phyloP scores from a whole-genome alignment of 768 basidiomycete genomes.

The Rickenella mellea region DNA sequence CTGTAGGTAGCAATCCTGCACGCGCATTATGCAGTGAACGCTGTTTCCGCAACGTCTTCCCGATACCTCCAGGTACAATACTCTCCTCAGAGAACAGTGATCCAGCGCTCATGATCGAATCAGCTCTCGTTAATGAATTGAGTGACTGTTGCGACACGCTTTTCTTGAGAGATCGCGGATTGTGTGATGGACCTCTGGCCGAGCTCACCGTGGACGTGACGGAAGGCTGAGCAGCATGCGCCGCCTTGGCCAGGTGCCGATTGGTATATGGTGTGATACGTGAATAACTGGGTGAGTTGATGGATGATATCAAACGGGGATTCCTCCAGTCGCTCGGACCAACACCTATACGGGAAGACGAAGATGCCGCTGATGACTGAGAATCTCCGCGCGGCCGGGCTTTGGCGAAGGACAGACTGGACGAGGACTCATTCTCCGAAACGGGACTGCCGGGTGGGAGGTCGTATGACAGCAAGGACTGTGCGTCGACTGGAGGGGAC shows the following conservation, averaged over 20 bases:
- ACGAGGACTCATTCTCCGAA: not conserved
- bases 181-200: not conserved
- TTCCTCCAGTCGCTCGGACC: not conserved
- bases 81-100: not conserved
- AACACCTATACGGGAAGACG: no score
- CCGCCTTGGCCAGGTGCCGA: not conserved
- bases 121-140: not conserved
- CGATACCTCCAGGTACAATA: not conserved
- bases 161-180: not conserved
- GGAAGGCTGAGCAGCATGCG: not conserved
- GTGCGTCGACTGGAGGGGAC: not conserved
- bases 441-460: not conserved
- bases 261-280: not conserved
- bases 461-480: not conserved
- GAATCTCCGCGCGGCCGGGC: not conserved
- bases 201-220: not conserved
- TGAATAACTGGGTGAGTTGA: not conserved
- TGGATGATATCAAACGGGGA: not conserved
- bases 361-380: no score
- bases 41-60: slow-evolving; percentile 35
- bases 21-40: slow-evolving; percentile 56
- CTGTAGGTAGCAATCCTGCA: slow-evolving; percentile 28
- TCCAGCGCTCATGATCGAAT: not conserved
- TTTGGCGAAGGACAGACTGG: not conserved
- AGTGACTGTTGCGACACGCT: not conserved